These are phyloP conservation scores for Fusarium austroafricanum DNA, from an alignment of 2,329 filamentous ascomycete species.

Conservation along the genomic window DNA sequence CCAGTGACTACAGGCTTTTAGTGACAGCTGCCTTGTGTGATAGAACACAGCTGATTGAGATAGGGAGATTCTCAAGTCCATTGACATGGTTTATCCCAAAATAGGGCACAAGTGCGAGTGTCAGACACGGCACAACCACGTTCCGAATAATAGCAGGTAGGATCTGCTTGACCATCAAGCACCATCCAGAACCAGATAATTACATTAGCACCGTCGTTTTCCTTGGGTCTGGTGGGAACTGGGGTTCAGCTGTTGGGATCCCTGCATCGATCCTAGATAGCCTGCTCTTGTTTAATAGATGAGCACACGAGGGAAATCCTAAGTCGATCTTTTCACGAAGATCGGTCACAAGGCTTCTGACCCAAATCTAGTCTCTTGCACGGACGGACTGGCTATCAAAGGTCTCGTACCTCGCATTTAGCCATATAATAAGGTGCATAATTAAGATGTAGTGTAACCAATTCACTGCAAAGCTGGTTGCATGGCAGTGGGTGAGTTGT, in stretches of 20 bases:
- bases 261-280: constrained; percentile 31
- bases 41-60: not conserved
- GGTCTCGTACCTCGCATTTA: constrained; percentile 7
- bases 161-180: constrained; percentile 9
- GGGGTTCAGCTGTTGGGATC: constrained; percentile 37
- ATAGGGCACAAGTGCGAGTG: constrained; percentile 33
- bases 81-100: not conserved
- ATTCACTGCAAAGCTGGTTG: constrained; percentile 18
- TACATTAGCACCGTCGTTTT: constrained; percentile 13
- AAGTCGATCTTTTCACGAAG: constrained; percentile 31
- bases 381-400: not conserved
- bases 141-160: constrained; percentile 14
- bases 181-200: not conserved
- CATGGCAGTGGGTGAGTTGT: not conserved
- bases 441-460: constrained; percentile 10
- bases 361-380: constrained; percentile 2
- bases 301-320: constrained; percentile 29
- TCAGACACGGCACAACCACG: constrained; percentile 44
- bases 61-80: not conserved
- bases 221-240: constrained; percentile 21
- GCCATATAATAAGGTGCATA: constrained; percentile 1
- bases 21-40: not conserved
- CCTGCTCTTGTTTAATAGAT: constrained; percentile 17
- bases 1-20: too few relatives aligned
- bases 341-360: constrained; percentile 28